phyloP scores from a whole-genome alignment of 495 filamentous ascomycete species.

The Tirmania nivea region DNA sequence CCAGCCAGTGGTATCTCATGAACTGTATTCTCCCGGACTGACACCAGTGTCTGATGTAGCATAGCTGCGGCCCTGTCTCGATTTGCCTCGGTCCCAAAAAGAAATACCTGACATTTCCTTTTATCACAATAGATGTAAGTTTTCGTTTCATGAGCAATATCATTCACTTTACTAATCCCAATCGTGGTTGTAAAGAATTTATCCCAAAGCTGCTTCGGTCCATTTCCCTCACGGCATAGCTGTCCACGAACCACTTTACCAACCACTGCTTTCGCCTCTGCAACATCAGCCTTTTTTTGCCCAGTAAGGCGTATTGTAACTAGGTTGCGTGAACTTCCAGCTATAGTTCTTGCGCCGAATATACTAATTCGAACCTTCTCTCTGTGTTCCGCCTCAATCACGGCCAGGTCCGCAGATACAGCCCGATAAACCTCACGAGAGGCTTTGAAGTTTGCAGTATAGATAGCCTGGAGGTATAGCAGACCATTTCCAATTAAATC shows the following conservation, averaged over 20 bases:
- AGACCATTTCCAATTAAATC: conserved; percentile 4
- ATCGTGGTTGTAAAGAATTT: conserved; percentile 3
- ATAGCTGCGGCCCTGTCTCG: background rate
- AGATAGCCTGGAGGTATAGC: conserved; percentile 5
- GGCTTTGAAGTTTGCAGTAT: conserved; percentile 10
- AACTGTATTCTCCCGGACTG: background rate
- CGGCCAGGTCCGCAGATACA: conserved; percentile 6
- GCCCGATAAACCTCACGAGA: conserved; percentile 4
- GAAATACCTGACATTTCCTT: conserved; percentile 7
- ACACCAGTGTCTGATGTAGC: conserved; percentile 2
- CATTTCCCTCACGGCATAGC: background rate
- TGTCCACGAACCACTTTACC: conserved; percentile 8
- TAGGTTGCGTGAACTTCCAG: background rate
- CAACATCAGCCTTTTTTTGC: conserved; percentile 3
- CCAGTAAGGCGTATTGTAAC: conserved; percentile 9
- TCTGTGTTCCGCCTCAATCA: background rate
- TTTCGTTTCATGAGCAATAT: conserved; percentile 1
- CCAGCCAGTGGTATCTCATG: conserved; percentile 6
- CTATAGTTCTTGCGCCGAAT: conserved; percentile 1
- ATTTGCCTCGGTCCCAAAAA: conserved; percentile 1
- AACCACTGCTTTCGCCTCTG: conserved; percentile 5
- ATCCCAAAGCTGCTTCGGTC: conserved; percentile 5
- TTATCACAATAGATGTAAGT: conserved; percentile 11
- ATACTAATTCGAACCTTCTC: conserved; percentile 4
- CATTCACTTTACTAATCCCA: conserved; percentile 3